Evolutionary conservation across 306 rosid species (phyloP).

Genomic region (Oemleria cerasiformis): DNA sequence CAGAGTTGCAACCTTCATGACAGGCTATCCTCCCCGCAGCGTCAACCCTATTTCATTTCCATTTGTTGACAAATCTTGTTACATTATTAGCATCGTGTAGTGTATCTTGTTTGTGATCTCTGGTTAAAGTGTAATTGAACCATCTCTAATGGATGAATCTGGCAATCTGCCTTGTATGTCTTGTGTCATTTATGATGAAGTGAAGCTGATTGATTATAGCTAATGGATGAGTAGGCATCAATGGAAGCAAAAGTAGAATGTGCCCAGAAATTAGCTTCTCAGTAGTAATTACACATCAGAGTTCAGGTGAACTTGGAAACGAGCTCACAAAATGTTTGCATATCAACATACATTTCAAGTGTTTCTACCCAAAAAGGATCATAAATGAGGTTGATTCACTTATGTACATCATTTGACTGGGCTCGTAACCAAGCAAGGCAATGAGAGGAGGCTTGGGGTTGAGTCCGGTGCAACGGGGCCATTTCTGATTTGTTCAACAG

Average conservation of each 20-base stretch:
- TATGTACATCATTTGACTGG: constrained; percentile 13
- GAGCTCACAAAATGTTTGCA: not conserved
- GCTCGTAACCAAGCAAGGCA: not conserved
- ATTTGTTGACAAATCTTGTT: constrained; percentile 22
- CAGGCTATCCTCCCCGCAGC: constrained; percentile 3
- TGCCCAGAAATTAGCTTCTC: not conserved
- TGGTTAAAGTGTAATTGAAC: not conserved
- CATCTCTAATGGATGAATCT: not conserved
- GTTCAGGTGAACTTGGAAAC: constrained; percentile 5
- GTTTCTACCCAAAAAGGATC: not conserved
- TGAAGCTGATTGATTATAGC: not conserved
- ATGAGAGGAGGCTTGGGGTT: constrained; percentile 5
- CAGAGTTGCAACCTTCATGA: constrained; percentile 14
- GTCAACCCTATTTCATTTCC: constrained; percentile 24
- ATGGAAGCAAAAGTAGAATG: not conserved
- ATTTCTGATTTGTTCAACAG: constrained; percentile 3
- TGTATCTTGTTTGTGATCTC: constrained; percentile 16
- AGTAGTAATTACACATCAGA: not conserved
- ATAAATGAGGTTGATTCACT: not conserved
- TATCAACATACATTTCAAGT: not conserved
- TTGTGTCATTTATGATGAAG: not conserved
- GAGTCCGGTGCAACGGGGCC: not conserved
- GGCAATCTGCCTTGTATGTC: not conserved
- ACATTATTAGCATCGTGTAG: not conserved
- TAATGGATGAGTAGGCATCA: not conserved